These are phyloP conservation scores for Penicillium verhagenii DNA, from an alignment of 495 filamentous ascomycete genomes.

Conservation along the genomic window DNA sequence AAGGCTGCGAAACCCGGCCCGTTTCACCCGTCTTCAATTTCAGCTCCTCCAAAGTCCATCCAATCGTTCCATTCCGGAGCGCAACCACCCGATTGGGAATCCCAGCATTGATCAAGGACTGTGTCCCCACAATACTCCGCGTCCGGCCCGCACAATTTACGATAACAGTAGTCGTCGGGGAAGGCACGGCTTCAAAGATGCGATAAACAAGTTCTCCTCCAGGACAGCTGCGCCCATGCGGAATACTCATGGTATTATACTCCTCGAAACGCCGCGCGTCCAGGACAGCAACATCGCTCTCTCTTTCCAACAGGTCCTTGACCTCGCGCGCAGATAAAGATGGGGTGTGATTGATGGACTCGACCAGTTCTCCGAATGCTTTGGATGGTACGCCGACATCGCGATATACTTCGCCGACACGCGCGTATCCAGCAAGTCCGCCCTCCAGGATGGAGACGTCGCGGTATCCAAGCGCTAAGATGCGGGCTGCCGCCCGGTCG, in stretches of 20 bases:
- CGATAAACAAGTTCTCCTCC: slow-evolving; percentile 28
- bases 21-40: slow-evolving; percentile 15
- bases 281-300: slow-evolving; percentile 18
- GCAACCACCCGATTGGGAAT: slow-evolving; percentile 26
- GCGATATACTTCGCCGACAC: slow-evolving; percentile 25
- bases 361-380: slow-evolving; percentile 30
- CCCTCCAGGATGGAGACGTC: slow-evolving; percentile 21
- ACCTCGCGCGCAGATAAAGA: slow-evolving; percentile 23
- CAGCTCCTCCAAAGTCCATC: slow-evolving; percentile 27
- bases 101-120: slow-evolving; percentile 22
- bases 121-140: slow-evolving; percentile 26
- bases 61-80: slow-evolving; percentile 29
- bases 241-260: slow-evolving; percentile 29
- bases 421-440: slow-evolving; percentile 19
- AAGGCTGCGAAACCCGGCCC: slow-evolving; percentile 15
- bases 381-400: slow-evolving; percentile 31
- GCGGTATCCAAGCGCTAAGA: slow-evolving; percentile 16
- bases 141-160: slow-evolving; percentile 31
- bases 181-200: slow-evolving; percentile 23
- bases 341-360: slow-evolving; percentile 28
- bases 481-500: slow-evolving; percentile 13
- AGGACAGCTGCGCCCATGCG: slow-evolving; percentile 25
- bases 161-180: slow-evolving; percentile 21
- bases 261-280: slow-evolving; percentile 27
- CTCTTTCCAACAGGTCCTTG: slow-evolving; percentile 16